Evolutionary conservation across 2,329 filamentous ascomycete genomes (phyloP).

Genomic region (Pyrenophora seminiperda): DNA sequence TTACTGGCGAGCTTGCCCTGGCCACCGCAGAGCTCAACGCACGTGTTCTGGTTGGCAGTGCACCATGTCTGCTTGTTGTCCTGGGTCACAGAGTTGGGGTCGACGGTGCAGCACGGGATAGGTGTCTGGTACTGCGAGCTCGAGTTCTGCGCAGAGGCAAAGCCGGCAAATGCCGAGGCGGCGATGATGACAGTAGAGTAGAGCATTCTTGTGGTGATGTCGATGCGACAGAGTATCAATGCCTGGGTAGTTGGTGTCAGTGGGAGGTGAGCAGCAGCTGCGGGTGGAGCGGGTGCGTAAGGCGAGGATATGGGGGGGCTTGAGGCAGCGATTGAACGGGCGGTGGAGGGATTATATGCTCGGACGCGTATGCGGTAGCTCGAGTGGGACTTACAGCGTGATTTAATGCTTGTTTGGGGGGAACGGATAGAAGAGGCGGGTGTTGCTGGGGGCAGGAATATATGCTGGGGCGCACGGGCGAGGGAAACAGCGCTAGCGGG

Average conservation of each 20-base stretch:
- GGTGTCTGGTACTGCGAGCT: slow-evolving; percentile 28
- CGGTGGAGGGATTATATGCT: slow-evolving; percentile 14
- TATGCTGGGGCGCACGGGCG: slow-evolving; percentile 20
- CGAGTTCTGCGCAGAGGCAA: slow-evolving; percentile 53
- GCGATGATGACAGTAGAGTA: slow-evolving; percentile 54
- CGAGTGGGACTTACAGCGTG: slow-evolving; percentile 19
- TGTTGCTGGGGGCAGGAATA: slow-evolving; percentile 25
- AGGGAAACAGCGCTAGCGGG: slow-evolving; percentile 22
- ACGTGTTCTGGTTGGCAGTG: slow-evolving; percentile 62
- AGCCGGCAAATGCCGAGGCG: slow-evolving; percentile 53
- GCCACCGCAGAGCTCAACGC: slow-evolving; percentile 63
- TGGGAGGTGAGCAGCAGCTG: slow-evolving; percentile 22
- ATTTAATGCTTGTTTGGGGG: slow-evolving; percentile 21
- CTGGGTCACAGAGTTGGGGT: slow-evolving; percentile 48
- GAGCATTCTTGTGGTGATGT: slow-evolving; percentile 53
- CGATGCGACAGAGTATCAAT: slow-evolving; percentile 44
- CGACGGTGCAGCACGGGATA: slow-evolving; percentile 51
- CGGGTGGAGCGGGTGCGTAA: slow-evolving; percentile 5
- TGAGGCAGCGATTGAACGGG: slow-evolving; percentile 7
- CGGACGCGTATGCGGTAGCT: background rate
- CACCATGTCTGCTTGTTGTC: slow-evolving; percentile 59
- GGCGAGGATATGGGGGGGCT: slow-evolving; percentile 2
- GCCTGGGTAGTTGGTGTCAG: slow-evolving; percentile 39
- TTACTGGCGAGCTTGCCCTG: slow-evolving; percentile 47
- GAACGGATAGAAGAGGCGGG: slow-evolving; percentile 17